These are phyloP conservation scores for Hibiscus tridactylites DNA, from an alignment of 345 rosid genomes.

Conservation along the genomic window DNA sequence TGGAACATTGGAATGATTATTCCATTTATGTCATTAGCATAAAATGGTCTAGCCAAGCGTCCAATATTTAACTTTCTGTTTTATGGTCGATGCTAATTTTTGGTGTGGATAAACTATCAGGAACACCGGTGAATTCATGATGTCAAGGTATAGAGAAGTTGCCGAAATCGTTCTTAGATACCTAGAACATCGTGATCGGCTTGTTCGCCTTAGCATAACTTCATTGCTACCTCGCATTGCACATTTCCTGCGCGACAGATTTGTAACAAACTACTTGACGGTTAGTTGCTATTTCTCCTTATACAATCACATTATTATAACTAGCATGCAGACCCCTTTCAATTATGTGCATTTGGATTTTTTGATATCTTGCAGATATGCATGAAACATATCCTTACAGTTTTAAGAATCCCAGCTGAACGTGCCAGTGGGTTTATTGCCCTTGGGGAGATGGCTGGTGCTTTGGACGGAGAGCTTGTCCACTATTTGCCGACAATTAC, in stretches of 20 bases:
- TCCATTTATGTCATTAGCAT: neutral
- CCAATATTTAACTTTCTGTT: neutral
- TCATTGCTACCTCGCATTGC: slow-evolving; percentile 98
- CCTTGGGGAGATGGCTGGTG: slow-evolving; percentile 99
- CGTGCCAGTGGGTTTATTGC: slow-evolving; percentile 97
- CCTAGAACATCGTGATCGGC: slow-evolving; percentile 86
- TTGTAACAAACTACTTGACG: slow-evolving; percentile 84
- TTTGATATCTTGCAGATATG: slow-evolving; percentile 60
- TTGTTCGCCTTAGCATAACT: slow-evolving; percentile 99
- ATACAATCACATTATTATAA: slow-evolving; percentile 1
- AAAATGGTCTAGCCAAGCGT: neutral
- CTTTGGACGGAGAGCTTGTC: slow-evolving; percentile 91
- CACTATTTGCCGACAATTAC: slow-evolving; percentile 93
- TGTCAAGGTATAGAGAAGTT: slow-evolving; percentile 98
- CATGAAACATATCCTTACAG: slow-evolving; percentile 91
- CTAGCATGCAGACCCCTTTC: neutral
- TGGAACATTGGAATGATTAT: neutral
- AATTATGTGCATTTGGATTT: neutral
- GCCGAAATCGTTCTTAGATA: slow-evolving; percentile 98
- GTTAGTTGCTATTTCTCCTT: slow-evolving; percentile 33
- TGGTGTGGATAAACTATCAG: slow-evolving; percentile 34
- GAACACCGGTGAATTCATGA: slow-evolving; percentile 99
- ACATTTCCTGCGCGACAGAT: slow-evolving; percentile 94
- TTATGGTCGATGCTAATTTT: slow-evolving; percentile 5
- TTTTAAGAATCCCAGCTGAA: slow-evolving; percentile 75